These are phyloP conservation scores for Acacia concinna DNA, from an alignment of 331 rosid genomes.

Conservation along the genomic window DNA sequence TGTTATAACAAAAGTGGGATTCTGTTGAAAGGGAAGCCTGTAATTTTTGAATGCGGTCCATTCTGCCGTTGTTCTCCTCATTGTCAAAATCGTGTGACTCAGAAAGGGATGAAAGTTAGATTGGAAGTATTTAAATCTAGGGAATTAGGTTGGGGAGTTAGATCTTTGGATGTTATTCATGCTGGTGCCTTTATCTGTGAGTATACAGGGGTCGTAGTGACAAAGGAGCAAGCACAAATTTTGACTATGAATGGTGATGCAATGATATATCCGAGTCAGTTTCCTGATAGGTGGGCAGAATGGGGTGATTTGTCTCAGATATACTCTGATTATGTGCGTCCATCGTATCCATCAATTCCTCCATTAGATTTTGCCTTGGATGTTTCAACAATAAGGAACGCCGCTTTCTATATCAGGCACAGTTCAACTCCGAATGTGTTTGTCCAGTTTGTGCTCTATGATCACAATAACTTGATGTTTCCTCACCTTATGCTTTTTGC, in stretches of 20 bases:
- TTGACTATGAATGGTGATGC: conserved; percentile 88
- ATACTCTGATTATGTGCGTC: conserved; percentile 55
- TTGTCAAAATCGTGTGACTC: conserved; percentile 78
- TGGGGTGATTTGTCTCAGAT: conserved; percentile 90
- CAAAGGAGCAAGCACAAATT: conserved; percentile 73
- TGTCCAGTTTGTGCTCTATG: conserved; percentile 84
- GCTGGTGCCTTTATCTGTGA: conserved; percentile 95
- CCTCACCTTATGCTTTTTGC: conserved; percentile 97
- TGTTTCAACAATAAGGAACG: conserved; percentile 91
- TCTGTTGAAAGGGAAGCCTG: conserved; percentile 81
- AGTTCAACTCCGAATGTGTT: conserved; percentile 79
- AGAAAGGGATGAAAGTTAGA: conserved; percentile 65
- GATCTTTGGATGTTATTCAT: conserved; percentile 84
- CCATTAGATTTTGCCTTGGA: conserved; percentile 93
- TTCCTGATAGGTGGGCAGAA: conserved; percentile 87
- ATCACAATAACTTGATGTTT: conserved; percentile 92
- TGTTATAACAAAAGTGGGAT: conserved; percentile 65
- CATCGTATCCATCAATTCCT: conserved; percentile 77
- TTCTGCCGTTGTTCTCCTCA: conserved; percentile 77
- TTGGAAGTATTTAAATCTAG: conserved; percentile 85
- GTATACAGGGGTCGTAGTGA: conserved; percentile 83
- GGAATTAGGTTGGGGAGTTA: conserved; percentile 96
- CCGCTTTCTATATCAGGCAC: conserved; percentile 91
- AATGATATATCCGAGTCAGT: conserved; percentile 65
- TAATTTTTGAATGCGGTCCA: conserved; percentile 87